A percentile compares a stretch with the other conserved stretches of the same genome.
phyloP scores from a whole-genome alignment of 768 basidiomycete species.

The Lyophyllum decastes region DNA sequence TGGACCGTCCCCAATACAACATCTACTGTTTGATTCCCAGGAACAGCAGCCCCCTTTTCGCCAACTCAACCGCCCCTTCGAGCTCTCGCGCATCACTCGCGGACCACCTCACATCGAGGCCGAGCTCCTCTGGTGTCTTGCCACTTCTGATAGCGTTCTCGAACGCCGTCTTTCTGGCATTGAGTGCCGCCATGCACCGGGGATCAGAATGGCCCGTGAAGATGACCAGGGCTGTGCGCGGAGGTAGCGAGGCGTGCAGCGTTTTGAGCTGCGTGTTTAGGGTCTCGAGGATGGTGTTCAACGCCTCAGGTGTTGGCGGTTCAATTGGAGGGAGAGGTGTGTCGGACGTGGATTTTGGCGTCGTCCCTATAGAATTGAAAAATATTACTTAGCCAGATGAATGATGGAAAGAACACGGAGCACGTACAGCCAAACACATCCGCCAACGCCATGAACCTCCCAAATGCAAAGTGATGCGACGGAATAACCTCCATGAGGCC shows the following conservation, averaged over 20 bases:
- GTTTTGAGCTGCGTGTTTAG: constrained; percentile 63
- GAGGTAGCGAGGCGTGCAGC: constrained; percentile 70
- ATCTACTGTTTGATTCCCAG: constrained; percentile 55
- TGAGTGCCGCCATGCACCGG: constrained; percentile 72
- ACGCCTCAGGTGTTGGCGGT: constrained; percentile 33
- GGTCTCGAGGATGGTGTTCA: constrained; percentile 39
- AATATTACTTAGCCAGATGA: neutral
- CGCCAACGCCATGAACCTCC: constrained; percentile 80
- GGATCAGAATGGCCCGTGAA: constrained; percentile 92
- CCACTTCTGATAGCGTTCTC: constrained; percentile 64
- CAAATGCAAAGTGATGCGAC: constrained; percentile 82
- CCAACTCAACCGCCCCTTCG: constrained; percentile 77
- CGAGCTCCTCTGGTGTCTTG: constrained; percentile 57
- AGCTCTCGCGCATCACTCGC: constrained; percentile 74
- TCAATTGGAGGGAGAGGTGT: constrained; percentile 26
- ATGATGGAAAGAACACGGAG: neutral
- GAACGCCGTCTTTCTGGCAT: constrained; percentile 69
- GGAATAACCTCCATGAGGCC: constrained; percentile 59
- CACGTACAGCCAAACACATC: constrained; percentile 78
- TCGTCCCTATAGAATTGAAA: constrained; percentile 51
- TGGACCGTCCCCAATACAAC: neutral
- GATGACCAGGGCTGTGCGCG: constrained; percentile 80
- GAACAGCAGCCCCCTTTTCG: constrained; percentile 84
- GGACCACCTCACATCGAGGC: constrained; percentile 68
- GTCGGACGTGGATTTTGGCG: constrained; percentile 50